Conservation (phyloP, 768 basidiomycete species). For the Dioszegia crocea region DNA sequence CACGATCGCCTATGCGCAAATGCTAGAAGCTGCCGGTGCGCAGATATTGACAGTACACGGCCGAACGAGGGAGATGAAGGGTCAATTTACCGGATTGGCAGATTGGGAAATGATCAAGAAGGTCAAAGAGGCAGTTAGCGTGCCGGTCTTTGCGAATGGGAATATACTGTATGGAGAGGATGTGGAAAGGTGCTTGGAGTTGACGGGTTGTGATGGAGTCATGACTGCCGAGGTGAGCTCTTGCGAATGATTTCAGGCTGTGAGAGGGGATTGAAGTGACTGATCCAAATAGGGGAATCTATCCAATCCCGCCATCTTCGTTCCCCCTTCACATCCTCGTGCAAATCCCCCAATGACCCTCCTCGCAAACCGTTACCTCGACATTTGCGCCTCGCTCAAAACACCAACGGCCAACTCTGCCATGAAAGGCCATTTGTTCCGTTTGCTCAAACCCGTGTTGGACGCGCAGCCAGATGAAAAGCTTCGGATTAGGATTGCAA, state of each 20-base stretch:
- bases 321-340: constrained; percentile 37
- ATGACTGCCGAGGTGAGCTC: constrained; percentile 71
- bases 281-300: constrained; percentile 63
- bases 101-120: constrained; percentile 86
- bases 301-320: constrained; percentile 80
- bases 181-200: constrained; percentile 68
- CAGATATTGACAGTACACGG: constrained; percentile 95
- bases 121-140: constrained; percentile 76
- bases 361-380: constrained; percentile 80
- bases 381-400: constrained; percentile 66
- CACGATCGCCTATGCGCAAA: constrained; percentile 89
- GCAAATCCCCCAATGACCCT: constrained; percentile 51
- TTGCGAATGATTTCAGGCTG: not conserved
- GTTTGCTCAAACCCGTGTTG: constrained; percentile 77
- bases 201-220: constrained; percentile 84
- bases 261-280: not conserved
- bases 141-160: constrained; percentile 96
- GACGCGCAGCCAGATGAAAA: constrained; percentile 61
- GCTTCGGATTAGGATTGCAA: constrained; percentile 65
- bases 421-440: constrained; percentile 89
- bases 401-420: constrained; percentile 70
- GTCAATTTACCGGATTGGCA: constrained; percentile 76
- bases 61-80: constrained; percentile 83
- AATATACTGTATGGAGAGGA: constrained; percentile 87
- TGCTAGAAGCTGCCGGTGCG: constrained; percentile 92